Conservation (phyloP, 2,329 filamentous ascomycete species). For the Xylariales sp. region DNA sequence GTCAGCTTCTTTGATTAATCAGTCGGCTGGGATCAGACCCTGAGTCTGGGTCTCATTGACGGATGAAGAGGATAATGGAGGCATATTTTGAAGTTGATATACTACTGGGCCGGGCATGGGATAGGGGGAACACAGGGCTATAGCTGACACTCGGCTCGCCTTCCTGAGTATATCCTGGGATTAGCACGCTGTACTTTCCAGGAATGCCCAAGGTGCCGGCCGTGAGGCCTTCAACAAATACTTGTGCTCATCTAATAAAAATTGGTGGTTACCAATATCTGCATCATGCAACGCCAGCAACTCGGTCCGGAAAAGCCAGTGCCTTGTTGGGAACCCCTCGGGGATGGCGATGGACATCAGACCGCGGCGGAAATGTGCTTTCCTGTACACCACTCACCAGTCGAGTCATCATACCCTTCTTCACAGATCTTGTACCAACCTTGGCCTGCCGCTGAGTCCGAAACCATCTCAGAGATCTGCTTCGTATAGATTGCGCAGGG, state of each 20-base stretch:
- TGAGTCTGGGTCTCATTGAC: slow-evolving; percentile 29
- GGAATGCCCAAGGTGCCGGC: slow-evolving; percentile 43
- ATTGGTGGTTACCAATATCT: slow-evolving; percentile 63
- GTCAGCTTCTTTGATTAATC: slow-evolving; percentile 64
- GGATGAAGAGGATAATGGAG: slow-evolving; percentile 34
- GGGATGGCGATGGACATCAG: slow-evolving; percentile 61
- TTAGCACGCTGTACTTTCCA: slow-evolving; percentile 47
- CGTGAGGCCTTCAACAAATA: slow-evolving; percentile 52
- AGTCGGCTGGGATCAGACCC: slow-evolving; percentile 50
- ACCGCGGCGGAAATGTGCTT: slow-evolving; percentile 60
- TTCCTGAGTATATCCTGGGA: slow-evolving; percentile 60
- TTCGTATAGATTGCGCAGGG: slow-evolving; percentile 74
- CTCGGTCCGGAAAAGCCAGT: slow-evolving; percentile 68
- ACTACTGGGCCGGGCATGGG: not conserved
- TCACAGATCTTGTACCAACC: slow-evolving; percentile 81
- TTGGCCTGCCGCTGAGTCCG: slow-evolving; percentile 51
- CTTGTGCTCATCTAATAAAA: slow-evolving; percentile 68
- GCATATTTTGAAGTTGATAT: slow-evolving; percentile 41
- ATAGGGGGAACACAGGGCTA: slow-evolving; percentile 48
- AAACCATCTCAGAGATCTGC: slow-evolving; percentile 54
- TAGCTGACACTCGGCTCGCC: slow-evolving; percentile 54
- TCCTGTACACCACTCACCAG: slow-evolving; percentile 64
- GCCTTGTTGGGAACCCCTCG: slow-evolving; percentile 54
- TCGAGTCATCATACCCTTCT: slow-evolving; percentile 55
- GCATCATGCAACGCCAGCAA: slow-evolving; percentile 61